phyloP scores from a whole-genome alignment of 768 basidiomycete genomes.

The Boletus barrowsii region DNA sequence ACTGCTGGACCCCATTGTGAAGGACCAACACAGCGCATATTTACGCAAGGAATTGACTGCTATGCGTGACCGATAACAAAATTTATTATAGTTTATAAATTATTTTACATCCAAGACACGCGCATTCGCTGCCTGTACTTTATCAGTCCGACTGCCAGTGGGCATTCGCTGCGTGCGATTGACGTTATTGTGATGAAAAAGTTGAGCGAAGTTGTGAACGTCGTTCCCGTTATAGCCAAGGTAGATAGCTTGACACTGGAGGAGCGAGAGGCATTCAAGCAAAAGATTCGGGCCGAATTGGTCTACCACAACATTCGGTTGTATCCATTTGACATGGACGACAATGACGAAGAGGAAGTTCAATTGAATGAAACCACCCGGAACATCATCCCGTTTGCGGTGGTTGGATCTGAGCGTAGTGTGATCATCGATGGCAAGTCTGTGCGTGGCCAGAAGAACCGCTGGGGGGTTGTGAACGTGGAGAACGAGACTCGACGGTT shows the following conservation, averaged over 20 bases:
- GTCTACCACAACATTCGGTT: constrained; percentile 88
- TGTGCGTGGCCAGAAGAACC: constrained; percentile 94
- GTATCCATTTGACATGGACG: constrained; percentile 97
- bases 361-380: constrained; percentile 87
- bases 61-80: constrained; percentile 95
- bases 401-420: constrained; percentile 95
- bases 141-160: constrained; percentile 99
- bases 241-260: constrained; percentile 91
- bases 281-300: constrained; percentile 93
- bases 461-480: constrained; percentile 98
- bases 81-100: too few relatives aligned
- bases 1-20: constrained; percentile 99
- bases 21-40: constrained; percentile 98
- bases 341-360: constrained; percentile 90
- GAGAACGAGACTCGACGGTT: constrained; percentile 94
- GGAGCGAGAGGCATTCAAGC: constrained; percentile 91
- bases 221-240: constrained; percentile 98
- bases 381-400: constrained; percentile 94
- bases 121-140: constrained; percentile 98
- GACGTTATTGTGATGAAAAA: constrained; percentile 99
- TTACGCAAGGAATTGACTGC: constrained; percentile 98
- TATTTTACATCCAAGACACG: constrained; percentile 98
- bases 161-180: constrained; percentile 92
- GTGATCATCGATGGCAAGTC: constrained; percentile 95
- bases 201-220: constrained; percentile 97